Evolutionary conservation across 768 basidiomycete genomes (phyloP), one percentile per base, ranked within the genome.

Genomic region (Suillus occidentalis): DNA sequence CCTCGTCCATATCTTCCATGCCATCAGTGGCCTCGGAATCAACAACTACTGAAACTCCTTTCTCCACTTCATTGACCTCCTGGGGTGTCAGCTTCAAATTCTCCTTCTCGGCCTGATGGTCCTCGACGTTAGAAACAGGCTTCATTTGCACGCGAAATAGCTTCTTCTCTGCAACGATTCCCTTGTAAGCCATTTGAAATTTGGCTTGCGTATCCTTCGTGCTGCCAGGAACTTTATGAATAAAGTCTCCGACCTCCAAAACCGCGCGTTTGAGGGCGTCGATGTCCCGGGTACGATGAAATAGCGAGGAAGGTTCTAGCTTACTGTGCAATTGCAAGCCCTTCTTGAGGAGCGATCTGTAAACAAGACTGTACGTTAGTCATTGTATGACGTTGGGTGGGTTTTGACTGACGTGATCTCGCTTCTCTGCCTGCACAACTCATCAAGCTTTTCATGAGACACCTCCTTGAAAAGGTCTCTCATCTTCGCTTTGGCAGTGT

Each of bases 361-460:
- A 40, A 36, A 22, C 12, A 50, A 34, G 45, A 22, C 22, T 64
- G 12, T 63, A 42, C 56, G 10, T 45, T 28, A 4, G n/a, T 12
- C 14, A 37, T 14, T 58, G 2, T 14, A 7, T 4, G 22, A 16
- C 9, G 1, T 36, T 22, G 5, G 25, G 31, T 13, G n/a, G 4
- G 31, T 55, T 13, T 36, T 6, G 55, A 73, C 78, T 65, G 63
- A 83, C 84, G 13, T 75, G 20, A 78, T 67, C 40, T 71, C 59
- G 5, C 64, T 81, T n/a, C 18, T 65, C 31, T 74, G 73, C 52
- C 68, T 68, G 10, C 67, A 69, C 14, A 80, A 49, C 42, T 69
- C 69, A 34, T 83, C 82, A 2, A 82, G 70, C 31, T 72, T 72
- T 16, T 79, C 72, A 60, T 81, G 78, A 25, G 61, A 60, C 20